These are phyloP conservation scores for Hysterangium stoloniferum DNA, from an alignment of 768 basidiomycete species.

Conservation along the genomic window DNA sequence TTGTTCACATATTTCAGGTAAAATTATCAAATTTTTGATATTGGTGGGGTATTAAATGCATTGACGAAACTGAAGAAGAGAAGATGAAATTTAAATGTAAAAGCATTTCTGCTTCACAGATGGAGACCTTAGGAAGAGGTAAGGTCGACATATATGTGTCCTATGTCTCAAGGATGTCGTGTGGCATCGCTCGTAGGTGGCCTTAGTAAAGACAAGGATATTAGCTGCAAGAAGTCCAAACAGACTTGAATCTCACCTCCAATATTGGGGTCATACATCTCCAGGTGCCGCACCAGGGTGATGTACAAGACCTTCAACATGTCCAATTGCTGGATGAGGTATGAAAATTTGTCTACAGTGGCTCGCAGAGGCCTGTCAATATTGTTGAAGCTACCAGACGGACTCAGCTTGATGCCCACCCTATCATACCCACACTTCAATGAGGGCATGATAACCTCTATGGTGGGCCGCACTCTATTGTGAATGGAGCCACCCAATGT, in stretches of 20 bases:
- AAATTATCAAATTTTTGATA: too few species aligned
- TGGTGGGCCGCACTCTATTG: constrained; percentile 27
- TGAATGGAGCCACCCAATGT: constrained; percentile 27
- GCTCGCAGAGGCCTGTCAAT: constrained; percentile 10
- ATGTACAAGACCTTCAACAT: constrained; percentile 1
- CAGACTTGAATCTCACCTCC: too few species aligned
- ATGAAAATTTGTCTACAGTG: constrained; percentile 5
- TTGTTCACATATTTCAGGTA: too few species aligned
- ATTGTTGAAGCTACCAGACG: constrained; percentile 22
- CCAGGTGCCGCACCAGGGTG: constrained; percentile 3
- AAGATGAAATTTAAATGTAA: constrained; percentile 26
- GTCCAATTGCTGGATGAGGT: constrained; percentile 8
- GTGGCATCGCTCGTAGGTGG: constrained; percentile 26
- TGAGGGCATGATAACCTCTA: constrained; percentile 26
- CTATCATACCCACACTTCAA: constrained; percentile 18
- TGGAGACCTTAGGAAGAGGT: constrained; percentile 32
- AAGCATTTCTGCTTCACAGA: constrained; percentile 32
- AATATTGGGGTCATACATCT: not conserved
- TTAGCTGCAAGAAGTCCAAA: too few species aligned
- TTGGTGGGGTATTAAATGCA: too few species aligned
- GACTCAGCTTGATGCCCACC: constrained; percentile 24
- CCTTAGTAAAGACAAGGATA: too few species aligned
- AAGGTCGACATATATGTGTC: constrained; percentile 26
- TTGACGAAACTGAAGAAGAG: too few species aligned
- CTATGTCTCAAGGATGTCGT: constrained; percentile 35